A percentile compares a stretch with the other conserved stretches of the same genome.
phyloP scores from a whole-genome alignment of 2,329 filamentous ascomycete species.

The Apiospora saccharicola region DNA sequence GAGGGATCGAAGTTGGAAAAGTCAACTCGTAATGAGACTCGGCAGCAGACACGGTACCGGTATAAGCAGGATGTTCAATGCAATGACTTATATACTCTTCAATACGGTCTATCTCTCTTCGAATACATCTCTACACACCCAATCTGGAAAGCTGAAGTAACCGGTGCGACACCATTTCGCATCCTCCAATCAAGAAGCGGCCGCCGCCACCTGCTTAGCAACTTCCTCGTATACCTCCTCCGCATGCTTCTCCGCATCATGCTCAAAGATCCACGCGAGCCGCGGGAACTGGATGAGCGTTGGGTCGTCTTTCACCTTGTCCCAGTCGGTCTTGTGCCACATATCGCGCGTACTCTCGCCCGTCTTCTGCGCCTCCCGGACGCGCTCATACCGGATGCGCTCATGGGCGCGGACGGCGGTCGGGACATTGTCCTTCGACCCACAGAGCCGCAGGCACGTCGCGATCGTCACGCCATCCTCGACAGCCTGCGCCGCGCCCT shows the following conservation, averaged over 20 bases:
- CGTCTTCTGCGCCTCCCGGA: conserved; percentile 56
- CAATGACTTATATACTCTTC: neutral
- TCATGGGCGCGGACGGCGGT: conserved; percentile 52
- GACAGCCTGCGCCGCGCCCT: conserved; percentile 58
- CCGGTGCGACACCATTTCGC: too few species aligned
- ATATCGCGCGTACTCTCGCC: conserved; percentile 58
- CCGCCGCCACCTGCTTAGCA: neutral
- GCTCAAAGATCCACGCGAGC: conserved; percentile 60
- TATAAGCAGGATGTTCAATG: too few species aligned
- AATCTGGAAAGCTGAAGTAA: neutral
- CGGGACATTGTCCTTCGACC: conserved; percentile 45
- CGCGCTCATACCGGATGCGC: conserved; percentile 57
- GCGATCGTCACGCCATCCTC: conserved; percentile 58
- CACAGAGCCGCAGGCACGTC: conserved; percentile 45
- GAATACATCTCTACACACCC: neutral
- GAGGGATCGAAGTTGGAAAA: too few species aligned
- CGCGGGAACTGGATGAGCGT: conserved; percentile 55
- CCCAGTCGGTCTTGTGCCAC: conserved; percentile 64
- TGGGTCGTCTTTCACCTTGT: conserved; percentile 54
- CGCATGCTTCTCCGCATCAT: conserved; percentile 56
- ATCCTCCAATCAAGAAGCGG: neutral
- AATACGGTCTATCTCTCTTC: neutral
- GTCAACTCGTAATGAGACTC: neutral
- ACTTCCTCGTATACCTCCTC: conserved; percentile 47
- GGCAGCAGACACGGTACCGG: neutral